Evolutionary conservation across 768 basidiomycete species (phyloP), one percentile per base, ranked within the genome.

Genomic region (Terana coerulea): DNA sequence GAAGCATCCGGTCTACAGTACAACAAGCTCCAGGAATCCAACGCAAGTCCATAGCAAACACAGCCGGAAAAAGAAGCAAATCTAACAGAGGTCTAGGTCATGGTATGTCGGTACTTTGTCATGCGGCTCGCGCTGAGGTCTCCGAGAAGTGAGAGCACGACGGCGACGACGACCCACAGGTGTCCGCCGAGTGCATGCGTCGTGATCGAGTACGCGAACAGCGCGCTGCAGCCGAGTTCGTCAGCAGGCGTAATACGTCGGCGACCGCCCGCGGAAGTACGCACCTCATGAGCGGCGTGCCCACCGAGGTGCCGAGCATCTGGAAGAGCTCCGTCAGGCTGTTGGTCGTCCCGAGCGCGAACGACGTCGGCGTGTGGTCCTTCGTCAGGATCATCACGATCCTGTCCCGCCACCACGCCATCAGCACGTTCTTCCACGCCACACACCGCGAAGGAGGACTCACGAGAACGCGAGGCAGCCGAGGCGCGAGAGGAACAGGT

Each of bases 391-490:
- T 65, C 64, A 69, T 68, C 54, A 66, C 62, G 19, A 66, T 57
- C 15, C 65, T 67, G 46, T n/a, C n/a, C n/a, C n/a, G 30, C 14
- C 24, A 10, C 10, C 17, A 37, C 4, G 12, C 1, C 26, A 31
- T 55, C 44, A 59, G 36, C 22, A 29, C 17, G 26, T 42, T n/a
- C 12, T 21, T 14, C 17, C 22, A 34, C 11, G 28, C 25, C 19
- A n/a, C 19, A 47, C 25, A 44, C 22, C 15, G 33, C 31, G 14
- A 10, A 15, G 17, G 10, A 22, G 10, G 14, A 74, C 82, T 51
- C 48, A 83, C 82, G 79, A 75, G 60, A 74, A 84, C 3, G 77
- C 75, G 11, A 84, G 66, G 30, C 68, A 69, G 1, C 69, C 78
- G 3, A 77, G 44, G 41, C 80, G 70, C 11, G 75, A 73, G 21